Percentiles rank a stretch among this genome's conserved stretches.
These are phyloP conservation scores for Buxus sempervirens DNA, from an alignment of 164 flowering plant genomes.

Conservation along the genomic window DNA sequence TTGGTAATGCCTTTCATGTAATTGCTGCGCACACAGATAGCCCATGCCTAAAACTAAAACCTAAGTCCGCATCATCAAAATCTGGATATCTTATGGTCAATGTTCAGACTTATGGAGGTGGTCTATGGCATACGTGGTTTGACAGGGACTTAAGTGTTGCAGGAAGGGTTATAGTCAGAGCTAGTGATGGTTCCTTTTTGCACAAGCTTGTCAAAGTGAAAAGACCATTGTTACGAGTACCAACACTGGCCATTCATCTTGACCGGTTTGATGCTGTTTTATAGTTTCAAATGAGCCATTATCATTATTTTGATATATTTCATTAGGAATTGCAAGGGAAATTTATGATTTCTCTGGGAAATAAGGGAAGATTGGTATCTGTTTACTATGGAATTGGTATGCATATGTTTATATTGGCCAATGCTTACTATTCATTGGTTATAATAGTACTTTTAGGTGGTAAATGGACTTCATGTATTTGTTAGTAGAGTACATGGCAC, in stretches of 20 bases:
- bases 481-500: neutral
- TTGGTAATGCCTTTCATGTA: conserved; percentile 80
- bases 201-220: conserved; percentile 92
- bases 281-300: neutral
- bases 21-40: conserved; percentile 98
- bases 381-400: neutral
- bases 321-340: neutral
- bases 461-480: neutral
- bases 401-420: neutral
- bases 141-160: conserved; percentile 89
- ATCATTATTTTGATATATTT: neutral
- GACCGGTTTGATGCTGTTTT: conserved; percentile 51
- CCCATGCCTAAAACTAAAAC: conserved; percentile 89
- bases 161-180: conserved; percentile 79
- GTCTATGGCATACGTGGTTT: conserved; percentile 98
- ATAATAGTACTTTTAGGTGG: neutral
- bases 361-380: neutral
- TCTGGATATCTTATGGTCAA: conserved; percentile 79
- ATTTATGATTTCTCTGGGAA: neutral
- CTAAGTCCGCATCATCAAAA: conserved; percentile 76
- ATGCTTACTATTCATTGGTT: neutral
- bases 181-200: conserved; percentile 58
- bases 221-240: conserved; percentile 79
- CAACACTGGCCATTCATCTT: conserved; percentile 93
- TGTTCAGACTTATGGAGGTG: conserved; percentile 95